A percentile compares a stretch with the other conserved stretches of the same genome.
Evolutionary conservation across 768 basidiomycete species (phyloP).

Genomic region (Leucosporidium scottii): DNA sequence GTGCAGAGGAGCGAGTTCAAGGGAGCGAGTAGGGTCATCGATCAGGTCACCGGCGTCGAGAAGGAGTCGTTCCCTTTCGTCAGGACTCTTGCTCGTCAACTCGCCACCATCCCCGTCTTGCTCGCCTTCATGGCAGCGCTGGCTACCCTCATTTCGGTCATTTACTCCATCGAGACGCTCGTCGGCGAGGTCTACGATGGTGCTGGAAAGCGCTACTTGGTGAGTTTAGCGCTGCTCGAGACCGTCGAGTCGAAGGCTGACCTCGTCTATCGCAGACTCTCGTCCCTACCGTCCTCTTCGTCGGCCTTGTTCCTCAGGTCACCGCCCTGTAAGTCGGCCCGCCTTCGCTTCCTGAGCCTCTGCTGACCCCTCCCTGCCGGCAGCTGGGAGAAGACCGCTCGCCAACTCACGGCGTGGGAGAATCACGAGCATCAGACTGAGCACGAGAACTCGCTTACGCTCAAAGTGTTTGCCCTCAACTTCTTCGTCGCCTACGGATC

Average conservation of each 20-base stretch:
- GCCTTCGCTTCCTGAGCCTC: background rate
- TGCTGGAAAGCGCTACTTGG: slow-evolving; percentile 68
- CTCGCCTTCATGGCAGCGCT: slow-evolving; percentile 64
- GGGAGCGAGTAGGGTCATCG: slow-evolving; percentile 39
- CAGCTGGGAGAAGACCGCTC: slow-evolving; percentile 49
- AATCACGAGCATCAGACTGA: slow-evolving; percentile 73
- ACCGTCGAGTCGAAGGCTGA: background rate
- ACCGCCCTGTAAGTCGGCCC: slow-evolving; percentile 58
- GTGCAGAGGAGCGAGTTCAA: slow-evolving; percentile 58
- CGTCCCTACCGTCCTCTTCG: slow-evolving; percentile 74
- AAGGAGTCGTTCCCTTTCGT: slow-evolving; percentile 56
- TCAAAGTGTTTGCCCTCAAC: slow-evolving; percentile 83
- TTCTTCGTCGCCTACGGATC: slow-evolving; percentile 78
- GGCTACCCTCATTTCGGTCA: slow-evolving; percentile 63
- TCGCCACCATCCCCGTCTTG: slow-evolving; percentile 45
- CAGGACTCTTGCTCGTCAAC: slow-evolving; percentile 56
- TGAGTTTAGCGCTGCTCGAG: slow-evolving; percentile 45
- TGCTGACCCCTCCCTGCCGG: background rate
- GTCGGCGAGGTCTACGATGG: slow-evolving; percentile 82
- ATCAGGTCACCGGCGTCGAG: slow-evolving; percentile 33
- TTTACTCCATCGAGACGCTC: slow-evolving; percentile 55
- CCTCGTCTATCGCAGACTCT: slow-evolving; percentile 52
- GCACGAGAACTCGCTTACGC: slow-evolving; percentile 69
- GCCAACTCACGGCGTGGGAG: slow-evolving; percentile 74
- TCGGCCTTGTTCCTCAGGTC: slow-evolving; percentile 69